Evolutionary conservation across 2,329 filamentous ascomycete genomes (phyloP).

Genomic region (Aspergillus neotritici): DNA sequence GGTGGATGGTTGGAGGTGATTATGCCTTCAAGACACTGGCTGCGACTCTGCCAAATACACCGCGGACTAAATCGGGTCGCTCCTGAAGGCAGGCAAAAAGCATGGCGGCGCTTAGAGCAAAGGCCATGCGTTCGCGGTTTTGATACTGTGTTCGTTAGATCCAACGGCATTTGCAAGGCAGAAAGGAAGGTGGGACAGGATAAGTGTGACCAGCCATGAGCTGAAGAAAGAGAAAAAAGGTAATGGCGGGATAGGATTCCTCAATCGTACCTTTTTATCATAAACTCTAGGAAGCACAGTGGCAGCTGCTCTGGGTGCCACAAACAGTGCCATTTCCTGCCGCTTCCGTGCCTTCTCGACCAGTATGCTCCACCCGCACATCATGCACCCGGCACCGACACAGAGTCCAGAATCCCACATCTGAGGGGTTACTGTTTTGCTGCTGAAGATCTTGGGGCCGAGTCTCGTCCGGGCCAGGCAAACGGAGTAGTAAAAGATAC

Average conservation of each 20-base stretch:
- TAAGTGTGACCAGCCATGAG: constrained; percentile 18
- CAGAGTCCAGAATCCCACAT: constrained; percentile 59
- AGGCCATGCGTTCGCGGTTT: constrained; percentile 62
- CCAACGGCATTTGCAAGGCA: constrained; percentile 12
- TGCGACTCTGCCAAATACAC: constrained; percentile 58
- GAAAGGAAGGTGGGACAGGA: constrained; percentile 5
- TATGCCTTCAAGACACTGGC: constrained; percentile 21
- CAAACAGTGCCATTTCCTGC: constrained; percentile 74
- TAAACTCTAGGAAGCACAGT: constrained; percentile 70
- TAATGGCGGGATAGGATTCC: constrained; percentile 3
- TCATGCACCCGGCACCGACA: constrained; percentile 63
- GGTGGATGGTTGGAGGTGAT: neutral
- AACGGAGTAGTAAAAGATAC: constrained; percentile 77
- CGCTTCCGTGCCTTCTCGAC: constrained; percentile 61
- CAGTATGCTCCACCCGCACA: constrained; percentile 79
- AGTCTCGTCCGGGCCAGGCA: constrained; percentile 70
- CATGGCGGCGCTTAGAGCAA: constrained; percentile 62
- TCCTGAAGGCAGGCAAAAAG: constrained; percentile 64
- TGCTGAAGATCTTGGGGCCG: constrained; percentile 63
- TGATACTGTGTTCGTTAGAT: constrained; percentile 46
- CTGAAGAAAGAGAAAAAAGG: constrained; percentile 8
- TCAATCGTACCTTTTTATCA: constrained; percentile 38
- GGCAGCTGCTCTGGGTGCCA: constrained; percentile 70
- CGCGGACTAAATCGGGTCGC: constrained; percentile 58
- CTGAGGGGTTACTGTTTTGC: constrained; percentile 46